A percentile compares a stretch with the other conserved stretches of the same genome.
phyloP scores from a whole-genome alignment of 371 early-diverging fungal genomes.

The Synchytrium microbalum region DNA sequence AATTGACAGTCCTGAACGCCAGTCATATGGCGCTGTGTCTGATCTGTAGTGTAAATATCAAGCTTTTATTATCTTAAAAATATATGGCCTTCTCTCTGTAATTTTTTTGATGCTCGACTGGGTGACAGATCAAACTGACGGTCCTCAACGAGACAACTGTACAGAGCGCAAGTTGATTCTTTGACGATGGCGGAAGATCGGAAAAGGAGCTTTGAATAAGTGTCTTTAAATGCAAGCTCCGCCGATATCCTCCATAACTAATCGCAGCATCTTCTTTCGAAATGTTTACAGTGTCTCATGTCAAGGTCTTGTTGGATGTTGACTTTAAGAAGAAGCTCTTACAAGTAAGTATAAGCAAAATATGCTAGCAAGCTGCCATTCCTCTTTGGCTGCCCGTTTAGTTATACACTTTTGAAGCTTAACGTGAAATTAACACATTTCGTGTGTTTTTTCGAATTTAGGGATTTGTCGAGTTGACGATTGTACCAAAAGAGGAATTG shows the following conservation, averaged over 20 bases:
- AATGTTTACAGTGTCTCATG: not conserved
- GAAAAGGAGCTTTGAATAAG: not conserved
- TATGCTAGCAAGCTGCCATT: not conserved
- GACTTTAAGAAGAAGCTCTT: slow-evolving; percentile 39
- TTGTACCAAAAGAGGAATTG: slow-evolving; percentile 47
- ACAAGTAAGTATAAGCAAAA: slow-evolving; percentile 23
- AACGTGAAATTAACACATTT: not conserved
- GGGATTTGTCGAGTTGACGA: slow-evolving; percentile 56
- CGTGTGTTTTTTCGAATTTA: slow-evolving; percentile 10
- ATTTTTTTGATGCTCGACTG: too few species aligned
- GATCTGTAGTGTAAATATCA: too few species aligned
- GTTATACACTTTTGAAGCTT: not conserved
- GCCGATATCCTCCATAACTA: not conserved
- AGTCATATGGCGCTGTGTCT: too few species aligned
- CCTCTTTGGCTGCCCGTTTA: not conserved
- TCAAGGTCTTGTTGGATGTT: slow-evolving; percentile 39
- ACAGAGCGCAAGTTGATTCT: too few species aligned
- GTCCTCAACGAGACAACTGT: too few species aligned
- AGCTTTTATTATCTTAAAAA: too few species aligned
- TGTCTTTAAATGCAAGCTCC: not conserved
- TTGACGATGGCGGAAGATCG: not conserved
- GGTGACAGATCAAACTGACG: too few species aligned
- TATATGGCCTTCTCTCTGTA: too few species aligned
- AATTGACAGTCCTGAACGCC: too few species aligned
- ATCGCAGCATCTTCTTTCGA: not conserved